Evolutionary conservation across 805 yeast genomes (phyloP).

Genomic region (Candida piceae): DNA sequence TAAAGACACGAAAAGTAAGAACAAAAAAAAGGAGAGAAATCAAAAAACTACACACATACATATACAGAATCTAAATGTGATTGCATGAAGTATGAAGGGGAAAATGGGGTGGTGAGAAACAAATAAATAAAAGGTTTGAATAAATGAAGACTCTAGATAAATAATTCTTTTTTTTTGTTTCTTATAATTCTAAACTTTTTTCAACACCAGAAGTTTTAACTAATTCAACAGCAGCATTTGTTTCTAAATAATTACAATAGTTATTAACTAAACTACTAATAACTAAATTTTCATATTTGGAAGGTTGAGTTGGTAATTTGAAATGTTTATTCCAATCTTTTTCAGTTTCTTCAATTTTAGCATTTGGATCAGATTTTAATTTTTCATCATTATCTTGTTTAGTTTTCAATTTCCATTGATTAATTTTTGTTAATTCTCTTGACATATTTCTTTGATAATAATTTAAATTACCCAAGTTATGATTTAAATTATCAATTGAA

Average conservation of each 20-base stretch:
- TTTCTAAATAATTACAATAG: slow-evolving; percentile 66
- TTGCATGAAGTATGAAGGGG: no score
- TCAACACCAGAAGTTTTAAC: slow-evolving; percentile 58
- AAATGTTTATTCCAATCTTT: slow-evolving; percentile 53
- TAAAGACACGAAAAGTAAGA: no score
- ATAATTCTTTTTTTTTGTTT: not conserved
- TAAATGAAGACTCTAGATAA: no score
- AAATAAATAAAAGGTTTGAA: no score
- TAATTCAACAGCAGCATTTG: slow-evolving; percentile 61
- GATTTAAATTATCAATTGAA: slow-evolving; percentile 69
- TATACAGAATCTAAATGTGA: no score
- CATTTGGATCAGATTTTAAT: slow-evolving; percentile 50
- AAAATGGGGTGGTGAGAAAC: no score
- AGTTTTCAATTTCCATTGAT: slow-evolving; percentile 70
- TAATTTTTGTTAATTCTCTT: slow-evolving; percentile 63
- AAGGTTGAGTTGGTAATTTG: slow-evolving; percentile 69
- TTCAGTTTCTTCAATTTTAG: slow-evolving; percentile 47
- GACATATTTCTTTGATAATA: slow-evolving; percentile 73
- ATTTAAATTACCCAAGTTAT: slow-evolving; percentile 75
- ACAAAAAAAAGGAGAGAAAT: no score
- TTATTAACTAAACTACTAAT: slow-evolving; percentile 63
- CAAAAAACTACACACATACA: no score
- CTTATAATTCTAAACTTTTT: slow-evolving; percentile 39
- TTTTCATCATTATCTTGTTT: slow-evolving; percentile 60
- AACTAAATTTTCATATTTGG: slow-evolving; percentile 67